These are phyloP conservation scores for Effrenium voratum DNA, from an alignment of 73 alveolate species.

Conservation along the genomic window DNA sequence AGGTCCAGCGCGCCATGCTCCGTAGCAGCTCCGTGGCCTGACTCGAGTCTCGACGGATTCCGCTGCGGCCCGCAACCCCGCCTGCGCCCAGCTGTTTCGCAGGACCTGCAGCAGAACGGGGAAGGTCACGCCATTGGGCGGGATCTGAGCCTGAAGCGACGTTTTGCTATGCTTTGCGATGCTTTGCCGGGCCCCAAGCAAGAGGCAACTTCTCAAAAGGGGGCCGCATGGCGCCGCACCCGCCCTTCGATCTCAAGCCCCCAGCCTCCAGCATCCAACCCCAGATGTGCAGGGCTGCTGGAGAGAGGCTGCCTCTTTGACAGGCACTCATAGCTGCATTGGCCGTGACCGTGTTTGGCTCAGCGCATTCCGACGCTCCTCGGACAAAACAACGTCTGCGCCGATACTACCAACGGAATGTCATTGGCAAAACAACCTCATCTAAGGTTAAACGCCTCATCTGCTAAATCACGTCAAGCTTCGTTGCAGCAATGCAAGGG, in stretches of 20 bases:
- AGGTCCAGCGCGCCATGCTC: slow-evolving; percentile 23
- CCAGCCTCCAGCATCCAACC: neutral
- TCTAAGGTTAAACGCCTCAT: too few relatives aligned
- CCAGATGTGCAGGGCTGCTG: neutral
- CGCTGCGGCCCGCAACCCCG: neutral
- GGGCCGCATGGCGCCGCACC: too few relatives aligned
- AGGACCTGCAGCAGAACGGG: neutral
- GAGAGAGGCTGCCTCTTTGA: neutral
- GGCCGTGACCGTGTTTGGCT: slow-evolving; percentile 51
- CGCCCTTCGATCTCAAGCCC: too few relatives aligned
- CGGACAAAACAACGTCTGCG: too few relatives aligned
- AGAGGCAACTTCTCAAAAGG: neutral
- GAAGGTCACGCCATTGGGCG: neutral
- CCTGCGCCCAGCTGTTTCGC: neutral
- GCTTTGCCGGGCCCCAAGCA: neutral
- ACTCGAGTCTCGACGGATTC: neutral
- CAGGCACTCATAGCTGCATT: slow-evolving; percentile 81
- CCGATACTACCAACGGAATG: too few relatives aligned
- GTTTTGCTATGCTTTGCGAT: neutral
- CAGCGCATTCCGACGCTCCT: too few relatives aligned
- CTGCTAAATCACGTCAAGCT: neutral
- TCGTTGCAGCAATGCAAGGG: slow-evolving; percentile 1
- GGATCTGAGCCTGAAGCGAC: neutral
- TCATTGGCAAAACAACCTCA: too few relatives aligned
- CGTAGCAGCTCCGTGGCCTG: slow-evolving; percentile 26